Evolutionary conservation across 2,329 filamentous ascomycete genomes (phyloP).

Genomic region (Stachybotrys echinatus): DNA sequence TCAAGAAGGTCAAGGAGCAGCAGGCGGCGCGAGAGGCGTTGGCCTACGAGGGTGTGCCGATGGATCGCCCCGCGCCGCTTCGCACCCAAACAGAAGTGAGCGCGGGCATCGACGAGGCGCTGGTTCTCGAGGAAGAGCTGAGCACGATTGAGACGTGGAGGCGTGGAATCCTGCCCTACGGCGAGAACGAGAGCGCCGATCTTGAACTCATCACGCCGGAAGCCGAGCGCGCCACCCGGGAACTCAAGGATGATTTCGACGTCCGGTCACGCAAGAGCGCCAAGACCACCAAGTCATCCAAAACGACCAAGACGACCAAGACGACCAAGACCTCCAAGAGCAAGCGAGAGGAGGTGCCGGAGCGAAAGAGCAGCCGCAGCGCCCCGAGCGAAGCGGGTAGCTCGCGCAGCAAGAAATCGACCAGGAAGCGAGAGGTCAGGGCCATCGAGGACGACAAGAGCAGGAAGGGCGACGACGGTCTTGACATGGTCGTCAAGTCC

Average conservation of each 20-base stretch:
- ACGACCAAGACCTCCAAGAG: slow-evolving; percentile 20
- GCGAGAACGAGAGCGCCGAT: slow-evolving; percentile 43
- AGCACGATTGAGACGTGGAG: slow-evolving; percentile 56
- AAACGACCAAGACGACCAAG: slow-evolving; percentile 6
- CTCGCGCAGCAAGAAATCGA: slow-evolving; percentile 23
- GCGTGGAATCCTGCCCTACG: slow-evolving; percentile 46
- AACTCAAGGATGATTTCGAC: slow-evolving; percentile 33
- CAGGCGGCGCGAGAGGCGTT: slow-evolving; percentile 23
- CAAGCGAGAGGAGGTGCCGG: slow-evolving; percentile 14
- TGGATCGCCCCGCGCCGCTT: slow-evolving; percentile 17
- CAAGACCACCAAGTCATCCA: slow-evolving; percentile 20
- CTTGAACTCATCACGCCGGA: slow-evolving; percentile 53
- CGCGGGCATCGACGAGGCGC: slow-evolving; percentile 6
- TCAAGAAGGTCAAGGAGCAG: slow-evolving; percentile 69
- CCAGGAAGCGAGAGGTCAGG: slow-evolving; percentile 20
- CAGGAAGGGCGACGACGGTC: slow-evolving; percentile 26
- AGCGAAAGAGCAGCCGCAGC: slow-evolving; percentile 8
- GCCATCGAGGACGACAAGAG: slow-evolving; percentile 30
- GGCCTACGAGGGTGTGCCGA: slow-evolving; percentile 15
- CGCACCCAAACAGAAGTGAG: slow-evolving; percentile 23
- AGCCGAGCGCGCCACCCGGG: slow-evolving; percentile 42
- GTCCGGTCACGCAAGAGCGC: slow-evolving; percentile 29
- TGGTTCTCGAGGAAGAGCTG: slow-evolving; percentile 31
- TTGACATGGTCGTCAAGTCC: slow-evolving; percentile 37
- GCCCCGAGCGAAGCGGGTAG: slow-evolving; percentile 32